Conservation (phyloP, 176 grass and related monocot genomes). For the Rhynchospora pubera region DNA sequence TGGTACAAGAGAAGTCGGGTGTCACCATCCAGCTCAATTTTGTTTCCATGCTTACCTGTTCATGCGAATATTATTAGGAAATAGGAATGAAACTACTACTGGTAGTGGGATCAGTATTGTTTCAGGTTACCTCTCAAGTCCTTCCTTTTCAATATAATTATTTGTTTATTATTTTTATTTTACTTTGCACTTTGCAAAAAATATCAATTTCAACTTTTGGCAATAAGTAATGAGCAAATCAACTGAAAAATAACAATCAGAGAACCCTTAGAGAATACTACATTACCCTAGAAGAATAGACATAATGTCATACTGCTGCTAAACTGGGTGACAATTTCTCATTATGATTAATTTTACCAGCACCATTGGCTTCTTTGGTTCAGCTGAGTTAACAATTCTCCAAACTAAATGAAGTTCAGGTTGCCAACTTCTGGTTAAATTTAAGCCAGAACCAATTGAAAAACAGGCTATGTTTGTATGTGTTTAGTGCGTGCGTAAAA, state of each 20-base stretch:
- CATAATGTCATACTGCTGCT: too few species aligned
- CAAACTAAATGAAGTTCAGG: background rate
- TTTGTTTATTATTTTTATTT: background rate
- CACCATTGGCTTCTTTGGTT: background rate
- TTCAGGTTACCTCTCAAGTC: background rate
- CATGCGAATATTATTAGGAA: background rate
- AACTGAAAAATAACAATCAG: background rate
- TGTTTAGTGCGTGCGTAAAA: background rate
- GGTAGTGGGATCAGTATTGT: background rate
- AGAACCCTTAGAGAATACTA: background rate
- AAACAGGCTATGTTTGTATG: background rate
- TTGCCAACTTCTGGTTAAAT: background rate
- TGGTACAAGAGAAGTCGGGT: conserved; percentile 87
- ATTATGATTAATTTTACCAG: background rate
- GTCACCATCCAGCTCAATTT: conserved; percentile 60
- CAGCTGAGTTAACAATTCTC: background rate
- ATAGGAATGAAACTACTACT: background rate
- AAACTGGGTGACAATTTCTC: background rate
- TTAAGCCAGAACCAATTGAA: background rate
- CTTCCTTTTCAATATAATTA: background rate
- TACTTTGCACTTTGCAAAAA: background rate
- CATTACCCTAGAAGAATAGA: background rate
- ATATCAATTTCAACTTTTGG: background rate
- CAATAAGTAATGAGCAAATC: background rate
- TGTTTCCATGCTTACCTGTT: conserved; percentile 96